Conservation (phyloP, 2,329 filamentous ascomycete species). For the Talaromyces piceae region DNA sequence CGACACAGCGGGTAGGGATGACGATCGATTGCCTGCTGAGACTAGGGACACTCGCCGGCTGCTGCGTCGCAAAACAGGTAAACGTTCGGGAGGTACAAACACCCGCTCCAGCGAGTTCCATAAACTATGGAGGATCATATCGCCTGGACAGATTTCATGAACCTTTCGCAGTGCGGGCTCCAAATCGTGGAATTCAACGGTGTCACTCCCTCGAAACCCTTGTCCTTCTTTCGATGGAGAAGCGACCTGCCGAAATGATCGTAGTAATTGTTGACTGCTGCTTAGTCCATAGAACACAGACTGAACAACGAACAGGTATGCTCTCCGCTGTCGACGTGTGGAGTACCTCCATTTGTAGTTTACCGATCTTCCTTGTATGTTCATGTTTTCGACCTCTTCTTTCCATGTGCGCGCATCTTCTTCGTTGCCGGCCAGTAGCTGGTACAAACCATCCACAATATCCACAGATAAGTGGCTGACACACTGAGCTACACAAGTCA, state of each 20-base stretch:
- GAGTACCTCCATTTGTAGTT: constrained; percentile 32
- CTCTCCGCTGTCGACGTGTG: constrained; percentile 28
- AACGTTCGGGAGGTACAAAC: constrained; percentile 32
- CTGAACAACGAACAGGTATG: constrained; percentile 37
- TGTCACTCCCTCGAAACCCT: constrained; percentile 5
- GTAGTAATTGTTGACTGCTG: constrained; percentile 31
- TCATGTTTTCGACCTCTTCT: constrained; percentile 31
- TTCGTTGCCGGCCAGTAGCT: constrained; percentile 28
- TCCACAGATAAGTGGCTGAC: constrained; percentile 29
- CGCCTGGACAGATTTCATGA: constrained; percentile 32
- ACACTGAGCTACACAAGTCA: constrained; percentile 21
- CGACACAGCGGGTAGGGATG: background rate
- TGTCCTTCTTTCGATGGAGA: constrained; percentile 4
- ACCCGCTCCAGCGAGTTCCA: constrained; percentile 34
- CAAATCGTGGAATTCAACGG: constrained; percentile 25
- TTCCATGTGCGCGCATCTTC: constrained; percentile 33
- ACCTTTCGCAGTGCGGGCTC: constrained; percentile 28
- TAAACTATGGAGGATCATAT: constrained; percentile 35
- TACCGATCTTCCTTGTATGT: constrained; percentile 29
- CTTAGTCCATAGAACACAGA: constrained; percentile 39
- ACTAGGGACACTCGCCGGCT: constrained; percentile 24
- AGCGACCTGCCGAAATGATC: constrained; percentile 29
- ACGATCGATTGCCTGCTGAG: constrained; percentile 16
- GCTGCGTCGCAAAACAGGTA: constrained; percentile 16
- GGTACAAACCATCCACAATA: constrained; percentile 30